Conservation (phyloP, 768 basidiomycete species). For the Paxillus ammoniavirescens region DNA sequence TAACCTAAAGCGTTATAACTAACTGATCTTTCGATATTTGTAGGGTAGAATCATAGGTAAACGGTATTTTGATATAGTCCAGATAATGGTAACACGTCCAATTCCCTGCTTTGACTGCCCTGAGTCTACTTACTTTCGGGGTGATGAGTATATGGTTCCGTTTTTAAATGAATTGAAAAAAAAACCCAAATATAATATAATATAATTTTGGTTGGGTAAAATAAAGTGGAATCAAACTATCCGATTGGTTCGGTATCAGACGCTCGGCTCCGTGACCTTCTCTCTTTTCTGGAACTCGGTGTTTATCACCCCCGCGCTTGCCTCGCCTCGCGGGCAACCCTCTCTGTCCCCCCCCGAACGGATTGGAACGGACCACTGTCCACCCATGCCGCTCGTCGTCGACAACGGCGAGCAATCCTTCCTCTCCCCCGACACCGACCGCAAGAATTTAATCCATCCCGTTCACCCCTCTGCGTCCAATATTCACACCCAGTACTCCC, state of each 20-base stretch:
- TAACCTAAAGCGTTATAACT: constrained; percentile 11
- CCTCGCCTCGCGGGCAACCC: constrained; percentile 59
- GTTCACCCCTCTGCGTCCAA: constrained; percentile 26
- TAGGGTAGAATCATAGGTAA: not conserved
- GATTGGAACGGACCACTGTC: constrained; percentile 40
- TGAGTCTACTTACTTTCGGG: no score
- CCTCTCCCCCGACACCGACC: constrained; percentile 44
- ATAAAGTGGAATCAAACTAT: constrained; percentile 29
- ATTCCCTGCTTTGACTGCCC: no score
- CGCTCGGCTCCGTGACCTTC: constrained; percentile 44
- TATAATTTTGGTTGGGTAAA: constrained; percentile 15
- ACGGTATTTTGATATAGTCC: not conserved
- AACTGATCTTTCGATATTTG: not conserved
- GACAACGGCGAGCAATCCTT: constrained; percentile 53
- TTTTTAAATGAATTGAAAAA: not conserved
- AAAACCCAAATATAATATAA: constrained; percentile 28
- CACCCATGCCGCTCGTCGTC: constrained; percentile 51
- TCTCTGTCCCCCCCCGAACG: constrained; percentile 44
- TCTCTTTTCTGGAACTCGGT: constrained; percentile 42
- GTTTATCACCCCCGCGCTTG: constrained; percentile 66
- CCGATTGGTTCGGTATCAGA: constrained; percentile 65
- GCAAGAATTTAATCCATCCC: constrained; percentile 19
- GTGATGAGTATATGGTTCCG: not conserved
- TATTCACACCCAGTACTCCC: constrained; percentile 24
- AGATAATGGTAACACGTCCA: no score